Conservation (phyloP, 345 rosid species). For the Populus ilicifolia region DNA sequence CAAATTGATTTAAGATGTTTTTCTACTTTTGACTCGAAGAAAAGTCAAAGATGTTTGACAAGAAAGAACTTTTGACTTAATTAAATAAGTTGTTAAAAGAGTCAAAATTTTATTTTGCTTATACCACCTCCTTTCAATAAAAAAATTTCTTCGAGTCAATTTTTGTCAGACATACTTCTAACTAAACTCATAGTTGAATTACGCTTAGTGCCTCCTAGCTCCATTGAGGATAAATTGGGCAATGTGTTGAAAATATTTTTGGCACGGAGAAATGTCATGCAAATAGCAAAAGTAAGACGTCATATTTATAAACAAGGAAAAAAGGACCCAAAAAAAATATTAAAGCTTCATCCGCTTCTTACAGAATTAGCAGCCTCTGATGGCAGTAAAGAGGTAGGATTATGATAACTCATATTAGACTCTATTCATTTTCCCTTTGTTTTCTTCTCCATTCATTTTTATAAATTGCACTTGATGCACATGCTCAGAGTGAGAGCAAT, state of each 20-base stretch:
- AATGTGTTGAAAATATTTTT: neutral
- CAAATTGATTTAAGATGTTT: too few species aligned
- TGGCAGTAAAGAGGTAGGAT: neutral
- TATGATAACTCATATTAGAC: neutral
- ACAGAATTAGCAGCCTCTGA: neutral
- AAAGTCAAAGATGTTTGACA: too few species aligned
- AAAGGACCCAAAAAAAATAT: neutral
- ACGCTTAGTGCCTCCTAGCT: neutral
- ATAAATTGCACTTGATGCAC: neutral
- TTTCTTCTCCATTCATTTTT: neutral
- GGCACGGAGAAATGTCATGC: neutral
- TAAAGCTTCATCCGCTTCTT: neutral
- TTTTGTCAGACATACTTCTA: too few species aligned
- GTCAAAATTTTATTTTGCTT: too few species aligned
- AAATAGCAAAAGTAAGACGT: neutral
- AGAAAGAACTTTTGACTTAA: too few species aligned
- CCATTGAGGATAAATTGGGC: neutral
- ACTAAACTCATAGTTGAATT: too few species aligned
- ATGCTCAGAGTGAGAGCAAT: slow-evolving; percentile 17
- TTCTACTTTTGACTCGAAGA: too few species aligned
- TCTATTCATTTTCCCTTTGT: neutral
- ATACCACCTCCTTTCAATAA: too few species aligned
- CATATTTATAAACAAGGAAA: too few species aligned
- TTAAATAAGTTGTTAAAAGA: too few species aligned
- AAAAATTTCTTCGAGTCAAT: too few species aligned